Conservation (phyloP, 768 basidiomycete species). For the Rhodotorula paludigena region DNA sequence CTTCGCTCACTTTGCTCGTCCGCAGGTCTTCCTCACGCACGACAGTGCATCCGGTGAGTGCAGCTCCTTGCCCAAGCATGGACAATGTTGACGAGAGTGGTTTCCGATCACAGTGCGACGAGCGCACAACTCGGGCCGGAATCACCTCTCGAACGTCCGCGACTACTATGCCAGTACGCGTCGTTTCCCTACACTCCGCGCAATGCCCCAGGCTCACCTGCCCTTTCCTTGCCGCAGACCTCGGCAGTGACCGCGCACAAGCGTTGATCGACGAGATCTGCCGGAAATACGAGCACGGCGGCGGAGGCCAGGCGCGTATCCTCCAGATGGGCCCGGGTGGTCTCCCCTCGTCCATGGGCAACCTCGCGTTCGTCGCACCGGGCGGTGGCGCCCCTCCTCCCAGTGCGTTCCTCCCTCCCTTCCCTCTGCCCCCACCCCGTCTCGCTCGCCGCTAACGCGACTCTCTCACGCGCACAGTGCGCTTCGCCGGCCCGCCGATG, state of each 20-base stretch:
- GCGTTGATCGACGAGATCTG: constrained; percentile 98
- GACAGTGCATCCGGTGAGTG: constrained; percentile 80
- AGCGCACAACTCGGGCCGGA: constrained; percentile 95
- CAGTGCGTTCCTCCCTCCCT: not conserved
- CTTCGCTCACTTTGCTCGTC: not conserved
- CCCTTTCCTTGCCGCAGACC: constrained; percentile 40
- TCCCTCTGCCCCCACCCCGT: not conserved
- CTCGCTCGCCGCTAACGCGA: too few species aligned
- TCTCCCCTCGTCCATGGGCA: constrained; percentile 20
- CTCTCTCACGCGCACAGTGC: not conserved
- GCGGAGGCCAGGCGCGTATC: constrained; percentile 21
- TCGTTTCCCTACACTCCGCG: not conserved
- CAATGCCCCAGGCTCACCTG: not conserved
- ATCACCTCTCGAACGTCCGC: constrained; percentile 90
- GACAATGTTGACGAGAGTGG: too few species aligned
- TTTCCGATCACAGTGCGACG: constrained; percentile 92
- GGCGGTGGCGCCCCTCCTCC: not conserved
- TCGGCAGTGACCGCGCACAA: constrained; percentile 89
- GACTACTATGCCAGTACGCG: constrained; percentile 90
- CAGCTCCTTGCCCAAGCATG: too few species aligned
- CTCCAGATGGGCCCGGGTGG: constrained; percentile 23
- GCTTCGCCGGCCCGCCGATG: constrained; percentile 21
- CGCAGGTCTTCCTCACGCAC: constrained; percentile 80
- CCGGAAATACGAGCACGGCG: constrained; percentile 76
- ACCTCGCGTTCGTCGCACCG: constrained; percentile 9